phyloP scores from a whole-genome alignment of 192 early-diverging fungal species.

The Podila clonocystis region DNA sequence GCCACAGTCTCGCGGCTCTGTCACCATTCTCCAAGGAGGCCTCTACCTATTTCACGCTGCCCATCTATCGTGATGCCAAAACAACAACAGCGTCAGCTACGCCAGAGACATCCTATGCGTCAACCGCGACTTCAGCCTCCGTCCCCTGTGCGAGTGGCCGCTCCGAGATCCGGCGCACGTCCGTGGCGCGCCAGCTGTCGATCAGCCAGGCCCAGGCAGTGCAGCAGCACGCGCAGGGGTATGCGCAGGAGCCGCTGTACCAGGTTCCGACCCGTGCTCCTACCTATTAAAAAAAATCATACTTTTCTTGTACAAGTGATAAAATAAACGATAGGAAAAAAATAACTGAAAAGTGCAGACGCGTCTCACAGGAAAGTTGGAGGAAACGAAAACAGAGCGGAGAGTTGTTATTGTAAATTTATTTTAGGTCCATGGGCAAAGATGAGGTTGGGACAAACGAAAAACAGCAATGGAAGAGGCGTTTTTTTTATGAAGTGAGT shows the following conservation, averaged over 20 bases:
- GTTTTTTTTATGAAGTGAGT: neutral
- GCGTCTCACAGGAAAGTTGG: no score
- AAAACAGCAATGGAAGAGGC: neutral
- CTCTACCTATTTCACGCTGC: neutral
- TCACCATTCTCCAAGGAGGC: neutral
- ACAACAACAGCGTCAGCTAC: neutral
- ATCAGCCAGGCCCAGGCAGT: neutral
- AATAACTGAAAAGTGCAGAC: no score
- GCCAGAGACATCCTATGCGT: no score
- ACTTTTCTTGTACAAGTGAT: no score
- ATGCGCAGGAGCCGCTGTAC: no score
- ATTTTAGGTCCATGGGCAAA: neutral
- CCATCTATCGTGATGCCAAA: neutral
- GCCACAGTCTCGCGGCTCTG: neutral
- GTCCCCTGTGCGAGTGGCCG: neutral
- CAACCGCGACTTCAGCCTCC: neutral
- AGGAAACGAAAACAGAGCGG: neutral
- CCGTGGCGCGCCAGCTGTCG: neutral
- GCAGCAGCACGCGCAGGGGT: neutral
- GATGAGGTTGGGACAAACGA: neutral
- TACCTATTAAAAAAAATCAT: no score
- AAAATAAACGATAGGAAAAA: no score
- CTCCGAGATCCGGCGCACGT: constrained; percentile 1
- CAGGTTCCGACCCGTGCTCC: no score
- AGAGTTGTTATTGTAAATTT: constrained; percentile 1